These are phyloP conservation scores for Psidium friedrichsthalianum DNA, from an alignment of 345 rosid genomes.

Conservation along the genomic window DNA sequence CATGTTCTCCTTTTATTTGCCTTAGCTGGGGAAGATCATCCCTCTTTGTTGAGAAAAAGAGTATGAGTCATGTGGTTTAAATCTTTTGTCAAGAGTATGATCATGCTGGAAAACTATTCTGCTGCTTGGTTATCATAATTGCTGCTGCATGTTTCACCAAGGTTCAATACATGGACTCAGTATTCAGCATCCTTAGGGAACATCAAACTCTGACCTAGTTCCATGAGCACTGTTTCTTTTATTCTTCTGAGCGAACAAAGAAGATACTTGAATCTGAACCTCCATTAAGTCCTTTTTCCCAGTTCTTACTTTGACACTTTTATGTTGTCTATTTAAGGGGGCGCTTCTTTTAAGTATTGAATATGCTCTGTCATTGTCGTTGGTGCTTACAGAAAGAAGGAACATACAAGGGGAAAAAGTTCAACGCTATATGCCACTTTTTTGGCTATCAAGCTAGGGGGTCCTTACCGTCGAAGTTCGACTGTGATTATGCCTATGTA, in stretches of 20 bases:
- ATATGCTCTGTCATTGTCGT: neutral
- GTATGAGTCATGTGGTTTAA: neutral
- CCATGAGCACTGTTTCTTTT: neutral
- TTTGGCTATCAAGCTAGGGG: conserved; percentile 99
- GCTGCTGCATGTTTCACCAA: neutral
- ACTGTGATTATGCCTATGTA: conserved; percentile 97
- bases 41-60: neutral
- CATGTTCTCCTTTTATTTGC: neutral
- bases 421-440: conserved; percentile 97
- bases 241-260: neutral
- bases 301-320: neutral
- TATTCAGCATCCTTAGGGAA: neutral
- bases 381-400: conserved; percentile 67
- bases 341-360: neutral
- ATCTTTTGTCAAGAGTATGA: neutral
- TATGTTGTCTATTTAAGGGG: neutral
- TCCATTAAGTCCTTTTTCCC: neutral
- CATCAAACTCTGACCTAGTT: neutral
- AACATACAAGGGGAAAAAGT: conserved; percentile 85
- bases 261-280: neutral
- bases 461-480: conserved; percentile 92
- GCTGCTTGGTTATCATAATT: neutral
- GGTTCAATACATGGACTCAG: neutral
- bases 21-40: neutral
- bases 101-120: neutral